These are phyloP conservation scores for Erysimum pusillum DNA, from an alignment of 441 rosid genomes.

Conservation along the genomic window DNA sequence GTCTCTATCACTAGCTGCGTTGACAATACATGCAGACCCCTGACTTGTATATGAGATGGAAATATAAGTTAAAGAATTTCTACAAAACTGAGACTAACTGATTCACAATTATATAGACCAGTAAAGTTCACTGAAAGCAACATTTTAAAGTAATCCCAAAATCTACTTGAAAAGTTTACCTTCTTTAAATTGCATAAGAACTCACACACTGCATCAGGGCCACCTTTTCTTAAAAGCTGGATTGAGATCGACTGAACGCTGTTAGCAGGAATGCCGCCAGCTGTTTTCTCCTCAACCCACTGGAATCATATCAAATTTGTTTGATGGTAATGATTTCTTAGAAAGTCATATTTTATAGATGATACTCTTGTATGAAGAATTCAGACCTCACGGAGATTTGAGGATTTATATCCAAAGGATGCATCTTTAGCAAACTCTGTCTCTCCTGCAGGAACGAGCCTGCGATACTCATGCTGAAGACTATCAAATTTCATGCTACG, in stretches of 20 bases:
- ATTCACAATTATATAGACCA: conserved; percentile 8
- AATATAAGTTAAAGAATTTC: conserved; percentile 32
- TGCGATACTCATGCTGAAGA: conserved; percentile 49
- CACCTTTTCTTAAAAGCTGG: conserved; percentile 86
- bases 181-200: conserved; percentile 77
- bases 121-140: conserved; percentile 16
- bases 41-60: conserved; percentile 50
- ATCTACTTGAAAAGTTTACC: conserved; percentile 53
- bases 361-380: conserved; percentile 30
- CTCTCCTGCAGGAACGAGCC: conserved; percentile 95
- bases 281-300: conserved; percentile 99
- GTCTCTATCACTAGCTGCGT: conserved; percentile 96
- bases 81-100: not conserved
- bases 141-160: not conserved
- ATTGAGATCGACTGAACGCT: conserved; percentile 82
- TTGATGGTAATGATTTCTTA: not conserved
- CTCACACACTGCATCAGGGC: conserved; percentile 91
- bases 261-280: conserved; percentile 70
- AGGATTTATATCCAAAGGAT: conserved; percentile 89
- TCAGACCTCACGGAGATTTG: conserved; percentile 85
- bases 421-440: conserved; percentile 98
- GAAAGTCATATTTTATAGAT: conserved; percentile 12
- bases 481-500: conserved; percentile 24
- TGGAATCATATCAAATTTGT: conserved; percentile 45
- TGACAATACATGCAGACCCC: conserved; percentile 94